These are phyloP conservation scores for Catharanthus roseus DNA, from an alignment of 257 asterid genomes.

Conservation along the genomic window DNA sequence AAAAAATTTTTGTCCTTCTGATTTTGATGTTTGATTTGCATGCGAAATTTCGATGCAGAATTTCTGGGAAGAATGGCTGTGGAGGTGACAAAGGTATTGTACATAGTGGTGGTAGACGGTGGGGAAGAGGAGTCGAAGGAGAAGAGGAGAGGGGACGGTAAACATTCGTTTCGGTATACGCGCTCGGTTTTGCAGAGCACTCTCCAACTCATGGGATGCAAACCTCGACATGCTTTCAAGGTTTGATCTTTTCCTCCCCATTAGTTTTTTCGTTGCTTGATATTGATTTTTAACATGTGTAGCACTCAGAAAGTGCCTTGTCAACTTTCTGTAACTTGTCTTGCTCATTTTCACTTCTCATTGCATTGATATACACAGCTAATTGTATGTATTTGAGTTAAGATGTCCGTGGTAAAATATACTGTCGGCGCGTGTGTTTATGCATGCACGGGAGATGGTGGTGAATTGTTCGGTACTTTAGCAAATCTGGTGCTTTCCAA, in stretches of 20 bases:
- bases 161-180: slow-evolving; percentile 76
- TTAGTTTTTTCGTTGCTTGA: neutral
- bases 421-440: neutral
- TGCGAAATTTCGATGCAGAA: slow-evolving; percentile 3
- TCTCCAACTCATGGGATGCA: slow-evolving; percentile 98
- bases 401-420: neutral
- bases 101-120: slow-evolving; percentile 68
- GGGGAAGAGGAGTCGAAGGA: slow-evolving; percentile 20
- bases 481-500: neutral
- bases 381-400: neutral
- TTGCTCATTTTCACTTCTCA: neutral
- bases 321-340: neutral
- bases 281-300: neutral
- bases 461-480: neutral
- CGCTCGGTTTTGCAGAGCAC: slow-evolving; percentile 90
- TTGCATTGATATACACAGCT: neutral
- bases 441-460: slow-evolving; percentile 6
- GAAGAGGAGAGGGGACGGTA: slow-evolving; percentile 29
- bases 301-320: neutral
- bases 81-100: slow-evolving; percentile 65
- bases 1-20: no score
- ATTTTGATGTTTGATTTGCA: slow-evolving; percentile 8
- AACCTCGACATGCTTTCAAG: slow-evolving; percentile 97
- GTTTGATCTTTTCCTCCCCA: slow-evolving; percentile 23
- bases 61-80: slow-evolving; percentile 46